phyloP scores from a whole-genome alignment of 805 yeast genomes.

The Monosporozyma servazzii region DNA sequence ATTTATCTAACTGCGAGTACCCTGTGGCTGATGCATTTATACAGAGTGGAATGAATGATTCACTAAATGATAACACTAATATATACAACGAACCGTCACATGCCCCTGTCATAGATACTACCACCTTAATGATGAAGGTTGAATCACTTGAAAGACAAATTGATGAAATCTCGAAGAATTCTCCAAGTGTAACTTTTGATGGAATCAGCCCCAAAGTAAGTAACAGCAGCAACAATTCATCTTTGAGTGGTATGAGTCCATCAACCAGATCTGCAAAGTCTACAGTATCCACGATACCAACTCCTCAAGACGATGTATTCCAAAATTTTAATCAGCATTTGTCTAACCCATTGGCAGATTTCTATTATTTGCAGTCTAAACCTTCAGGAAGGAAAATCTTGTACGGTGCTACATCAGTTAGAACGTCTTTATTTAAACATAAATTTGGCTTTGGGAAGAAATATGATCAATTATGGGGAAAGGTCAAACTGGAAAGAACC shows the following conservation, averaged over 20 bases:
- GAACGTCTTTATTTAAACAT: conserved; percentile 11
- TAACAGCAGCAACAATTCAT: not conserved
- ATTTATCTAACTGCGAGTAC: conserved; percentile 14
- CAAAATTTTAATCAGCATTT: not conserved
- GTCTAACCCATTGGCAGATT: conserved; percentile 10
- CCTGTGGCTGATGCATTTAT: not conserved
- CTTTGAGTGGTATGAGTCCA: not conserved
- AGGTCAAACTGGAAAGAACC: conserved; percentile 19
- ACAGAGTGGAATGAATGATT: not conserved
- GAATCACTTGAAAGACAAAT: not conserved
- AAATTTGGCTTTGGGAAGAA: conserved; percentile 13
- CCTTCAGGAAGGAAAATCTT: conserved; percentile 16
- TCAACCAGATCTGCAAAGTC: not conserved
- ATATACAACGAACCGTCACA: not conserved
- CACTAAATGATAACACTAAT: not conserved
- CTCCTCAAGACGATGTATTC: not conserved
- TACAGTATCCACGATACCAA: not conserved
- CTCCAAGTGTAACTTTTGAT: not conserved
- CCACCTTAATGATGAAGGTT: not conserved
- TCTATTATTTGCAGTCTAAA: conserved; percentile 12
- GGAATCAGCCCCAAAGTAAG: not conserved
- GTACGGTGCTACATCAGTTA: conserved; percentile 28
- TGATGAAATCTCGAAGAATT: not conserved
- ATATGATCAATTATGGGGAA: conserved; percentile 18
- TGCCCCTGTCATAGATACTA: not conserved